A percentile compares a stretch with the other conserved stretches of the same genome.
phyloP scores from a whole-genome alignment of 768 basidiomycete genomes.

The Tephrocybe rancida region DNA sequence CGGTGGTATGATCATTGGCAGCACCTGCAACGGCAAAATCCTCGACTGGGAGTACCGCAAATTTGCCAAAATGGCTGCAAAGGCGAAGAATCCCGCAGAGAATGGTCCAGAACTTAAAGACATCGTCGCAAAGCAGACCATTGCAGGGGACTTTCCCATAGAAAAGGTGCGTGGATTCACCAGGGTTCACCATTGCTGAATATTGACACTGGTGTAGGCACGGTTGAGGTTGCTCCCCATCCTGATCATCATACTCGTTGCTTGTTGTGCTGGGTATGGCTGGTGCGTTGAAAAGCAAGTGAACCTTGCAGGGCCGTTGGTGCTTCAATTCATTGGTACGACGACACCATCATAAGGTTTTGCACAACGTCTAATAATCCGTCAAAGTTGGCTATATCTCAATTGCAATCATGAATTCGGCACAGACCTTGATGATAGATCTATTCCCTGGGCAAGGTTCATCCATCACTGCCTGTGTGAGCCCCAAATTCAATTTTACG shows the following conservation, averaged over 20 bases:
- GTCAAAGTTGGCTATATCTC: slow-evolving; percentile 50
- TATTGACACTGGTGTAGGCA: slow-evolving; percentile 30
- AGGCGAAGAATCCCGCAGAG: slow-evolving; percentile 26
- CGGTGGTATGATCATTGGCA: slow-evolving; percentile 67
- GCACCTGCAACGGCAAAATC: slow-evolving; percentile 57
- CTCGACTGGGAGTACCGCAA: slow-evolving; percentile 65
- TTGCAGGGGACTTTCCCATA: slow-evolving; percentile 52
- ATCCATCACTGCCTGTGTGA: slow-evolving; percentile 71
- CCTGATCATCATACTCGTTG: slow-evolving; percentile 39
- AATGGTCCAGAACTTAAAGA: slow-evolving; percentile 5
- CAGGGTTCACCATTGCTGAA: background rate
- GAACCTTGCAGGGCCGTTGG: slow-evolving; percentile 53
- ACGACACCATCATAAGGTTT: background rate
- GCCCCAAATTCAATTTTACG: slow-evolving; percentile 23
- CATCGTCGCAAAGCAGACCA: slow-evolving; percentile 9
- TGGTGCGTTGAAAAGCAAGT: slow-evolving; percentile 57
- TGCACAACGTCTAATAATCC: background rate
- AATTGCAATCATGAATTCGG: slow-evolving; percentile 53
- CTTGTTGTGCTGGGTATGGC: slow-evolving; percentile 54
- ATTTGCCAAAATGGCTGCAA: slow-evolving; percentile 34
- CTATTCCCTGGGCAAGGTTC: slow-evolving; percentile 63
- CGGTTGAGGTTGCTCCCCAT: slow-evolving; percentile 50
- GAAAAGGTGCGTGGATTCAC: slow-evolving; percentile 40
- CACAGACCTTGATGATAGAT: slow-evolving; percentile 68
- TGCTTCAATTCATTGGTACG: slow-evolving; percentile 44